Evolutionary conservation across 2,329 filamentous ascomycete genomes (phyloP).

Genomic region (Phyllosticta ampelicida): DNA sequence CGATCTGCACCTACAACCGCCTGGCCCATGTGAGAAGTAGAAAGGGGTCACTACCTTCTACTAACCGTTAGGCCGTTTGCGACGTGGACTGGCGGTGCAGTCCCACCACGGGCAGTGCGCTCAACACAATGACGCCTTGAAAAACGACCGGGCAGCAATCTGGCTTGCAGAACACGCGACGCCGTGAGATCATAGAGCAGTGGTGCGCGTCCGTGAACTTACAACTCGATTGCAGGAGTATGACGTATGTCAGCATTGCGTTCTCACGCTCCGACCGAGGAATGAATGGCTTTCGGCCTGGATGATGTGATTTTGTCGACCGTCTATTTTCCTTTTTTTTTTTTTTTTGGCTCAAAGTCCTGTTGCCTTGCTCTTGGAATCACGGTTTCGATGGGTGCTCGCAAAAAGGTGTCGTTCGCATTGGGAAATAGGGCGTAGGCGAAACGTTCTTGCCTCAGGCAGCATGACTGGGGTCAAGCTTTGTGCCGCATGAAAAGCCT

Average conservation of each 20-base stretch:
- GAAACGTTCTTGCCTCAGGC: neutral
- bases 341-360: neutral
- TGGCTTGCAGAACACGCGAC: neutral
- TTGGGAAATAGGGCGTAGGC: neutral
- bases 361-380: neutral
- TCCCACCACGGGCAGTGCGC: neutral
- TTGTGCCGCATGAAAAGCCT: neutral
- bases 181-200: neutral
- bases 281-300: neutral
- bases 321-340: neutral
- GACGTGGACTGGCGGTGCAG: neutral
- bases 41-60: neutral
- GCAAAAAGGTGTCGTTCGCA: neutral
- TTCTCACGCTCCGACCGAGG: neutral
- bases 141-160: neutral
- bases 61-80: neutral
- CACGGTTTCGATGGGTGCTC: neutral
- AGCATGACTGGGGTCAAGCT: neutral
- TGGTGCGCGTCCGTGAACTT: neutral
- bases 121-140: neutral
- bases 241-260: neutral
- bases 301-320: neutral
- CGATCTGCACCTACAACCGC: neutral
- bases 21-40: slow-evolving; percentile 6
- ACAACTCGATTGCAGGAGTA: neutral